Evolutionary conservation across 2,329 filamentous ascomycete species (phyloP).

Genomic region (Fusarium nelsonii): DNA sequence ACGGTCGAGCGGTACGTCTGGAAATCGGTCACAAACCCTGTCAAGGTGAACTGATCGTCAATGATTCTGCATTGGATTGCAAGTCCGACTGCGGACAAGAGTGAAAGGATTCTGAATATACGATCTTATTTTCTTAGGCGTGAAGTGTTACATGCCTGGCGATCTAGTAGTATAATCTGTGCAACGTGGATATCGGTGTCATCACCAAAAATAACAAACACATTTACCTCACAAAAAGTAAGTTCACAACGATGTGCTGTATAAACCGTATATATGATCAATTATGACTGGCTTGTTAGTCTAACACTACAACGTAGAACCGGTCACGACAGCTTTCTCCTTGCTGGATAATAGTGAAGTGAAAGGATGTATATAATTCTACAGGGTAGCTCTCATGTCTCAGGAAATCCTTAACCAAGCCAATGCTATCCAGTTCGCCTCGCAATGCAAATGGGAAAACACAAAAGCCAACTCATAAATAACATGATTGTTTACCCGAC

Average conservation of each 20-base stretch:
- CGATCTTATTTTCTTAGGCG: not conserved
- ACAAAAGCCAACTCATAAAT: slow-evolving; percentile 1
- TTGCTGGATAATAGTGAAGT: not conserved
- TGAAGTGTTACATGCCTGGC: too few relatives aligned
- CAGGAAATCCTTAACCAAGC: not conserved
- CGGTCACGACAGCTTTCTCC: too few relatives aligned
- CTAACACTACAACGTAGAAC: too few relatives aligned
- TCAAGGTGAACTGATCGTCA: not conserved
- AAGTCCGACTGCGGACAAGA: not conserved
- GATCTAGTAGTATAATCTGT: too few relatives aligned
- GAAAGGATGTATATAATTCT: not conserved
- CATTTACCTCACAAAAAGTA: too few relatives aligned
- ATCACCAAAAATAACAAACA: too few relatives aligned
- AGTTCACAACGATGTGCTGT: too few relatives aligned
- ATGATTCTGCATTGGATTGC: too few relatives aligned
- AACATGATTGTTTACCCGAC: not conserved
- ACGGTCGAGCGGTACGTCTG: slow-evolving; percentile 13
- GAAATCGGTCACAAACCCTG: slow-evolving; percentile 1
- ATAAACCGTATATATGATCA: too few relatives aligned
- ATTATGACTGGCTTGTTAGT: too few relatives aligned
- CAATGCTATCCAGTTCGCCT: slow-evolving; percentile 6
- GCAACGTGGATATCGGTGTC: too few relatives aligned
- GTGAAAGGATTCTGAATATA: too few relatives aligned
- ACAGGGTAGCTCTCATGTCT: not conserved
- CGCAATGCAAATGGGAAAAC: slow-evolving; percentile 15